Evolutionary conservation across 78 protist species (phyloP), one percentile per base, ranked within the genome.

Genomic region (Polysphondylium violaceum): DNA sequence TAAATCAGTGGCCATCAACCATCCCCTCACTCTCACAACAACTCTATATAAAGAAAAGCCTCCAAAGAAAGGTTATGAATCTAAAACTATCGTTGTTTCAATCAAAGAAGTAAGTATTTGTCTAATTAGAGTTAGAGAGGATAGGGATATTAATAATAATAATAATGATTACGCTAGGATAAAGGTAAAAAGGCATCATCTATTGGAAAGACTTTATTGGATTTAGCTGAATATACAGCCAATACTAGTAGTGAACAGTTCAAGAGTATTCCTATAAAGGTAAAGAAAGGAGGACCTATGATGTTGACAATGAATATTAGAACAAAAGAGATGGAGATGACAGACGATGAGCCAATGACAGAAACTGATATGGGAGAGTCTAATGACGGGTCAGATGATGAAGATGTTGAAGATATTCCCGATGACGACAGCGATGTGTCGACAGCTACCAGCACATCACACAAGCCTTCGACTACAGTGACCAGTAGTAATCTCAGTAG

Each of bases 371-470:
- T 81, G 27, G 68, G 68, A 41, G n/a, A n/a, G n/a, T 81, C 89
- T 40, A 81, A 81, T 41, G 89, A 81, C 55, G 89, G 89, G 19
- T 81, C 89, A 0, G 89, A 81, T 68, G 89, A 81, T 81, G 89
- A 81, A 47, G 89, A 81, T 29, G 68, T 41, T 56, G 89, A 81
- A 56, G 89, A 81, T 68, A 68, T 81, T 59, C 41, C 21, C 16
- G 53, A 65, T 35, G 89, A 81, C 41, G 77, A 68, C 40, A 74
- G 40, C 33, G 63, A 58, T 23, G 7, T 43, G 16, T 81, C 89
- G 55, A 47, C 89, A 17, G 44, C 14, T 33, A 21, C 44, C 2
- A 31, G 35, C 19, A 29, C 16, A 16, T 56, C 43, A 33, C 35
- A 61, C 29, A 19, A 21, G 9, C 64, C 9, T 6, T 72, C 77